Evolutionary conservation across 1,139 yeast species (phyloP).

Genomic region (Lodderomyces pseudojiufengensis): DNA sequence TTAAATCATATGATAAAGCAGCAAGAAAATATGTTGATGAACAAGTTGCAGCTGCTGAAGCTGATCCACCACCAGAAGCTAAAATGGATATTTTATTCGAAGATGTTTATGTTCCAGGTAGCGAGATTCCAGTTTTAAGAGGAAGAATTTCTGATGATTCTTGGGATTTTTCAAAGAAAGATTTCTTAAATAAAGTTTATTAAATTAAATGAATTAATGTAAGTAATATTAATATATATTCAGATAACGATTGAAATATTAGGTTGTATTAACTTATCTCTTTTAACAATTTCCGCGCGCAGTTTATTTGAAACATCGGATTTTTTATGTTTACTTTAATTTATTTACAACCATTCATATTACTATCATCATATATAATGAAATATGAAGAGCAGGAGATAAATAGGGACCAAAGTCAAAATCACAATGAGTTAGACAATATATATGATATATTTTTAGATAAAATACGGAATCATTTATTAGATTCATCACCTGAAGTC

Average conservation of each 20-base stretch:
- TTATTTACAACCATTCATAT: too few relatives aligned
- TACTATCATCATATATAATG: too few relatives aligned
- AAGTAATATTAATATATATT: background rate
- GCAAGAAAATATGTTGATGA: conserved; percentile 94
- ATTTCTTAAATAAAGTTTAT: conserved; percentile 56
- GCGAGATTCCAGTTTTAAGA: conserved; percentile 88
- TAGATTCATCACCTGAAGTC: conserved; percentile 42
- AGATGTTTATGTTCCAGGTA: conserved; percentile 94
- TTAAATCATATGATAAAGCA: conserved; percentile 89
- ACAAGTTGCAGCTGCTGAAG: conserved; percentile 92
- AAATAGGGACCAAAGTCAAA: too few relatives aligned
- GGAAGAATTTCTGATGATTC: conserved; percentile 95
- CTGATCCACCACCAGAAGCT: conserved; percentile 93
- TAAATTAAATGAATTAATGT: conserved; percentile 32
- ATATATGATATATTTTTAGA: conserved; percentile 25
- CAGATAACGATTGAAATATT: too few relatives aligned
- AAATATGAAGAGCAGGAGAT: too few relatives aligned
- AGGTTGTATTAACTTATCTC: background rate
- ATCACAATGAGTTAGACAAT: background rate
- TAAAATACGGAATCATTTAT: conserved; percentile 24
- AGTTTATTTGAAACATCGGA: too few relatives aligned
- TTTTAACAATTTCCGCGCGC: too few relatives aligned
- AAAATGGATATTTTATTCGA: conserved; percentile 91
- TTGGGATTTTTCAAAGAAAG: conserved; percentile 78
- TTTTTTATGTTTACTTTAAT: too few relatives aligned